phyloP scores from a whole-genome alignment of 768 basidiomycete genomes.

The Podaxis mareebaensis region DNA sequence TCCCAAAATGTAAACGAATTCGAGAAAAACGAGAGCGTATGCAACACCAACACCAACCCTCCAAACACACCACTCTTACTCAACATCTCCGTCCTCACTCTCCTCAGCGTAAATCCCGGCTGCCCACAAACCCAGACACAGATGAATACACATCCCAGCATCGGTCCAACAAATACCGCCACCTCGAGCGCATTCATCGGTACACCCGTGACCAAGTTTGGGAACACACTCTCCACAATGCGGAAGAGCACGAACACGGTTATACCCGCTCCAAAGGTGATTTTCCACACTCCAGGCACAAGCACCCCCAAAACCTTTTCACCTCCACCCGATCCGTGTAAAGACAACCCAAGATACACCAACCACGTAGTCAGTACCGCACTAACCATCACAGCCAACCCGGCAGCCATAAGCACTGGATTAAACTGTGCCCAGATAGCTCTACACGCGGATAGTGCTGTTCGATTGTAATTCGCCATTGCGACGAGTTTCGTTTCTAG shows the following conservation, averaged over 20 bases:
- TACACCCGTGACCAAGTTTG: background rate
- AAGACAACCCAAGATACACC: too few species aligned
- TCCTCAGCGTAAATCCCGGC: background rate
- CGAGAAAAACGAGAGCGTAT: conserved; percentile 78
- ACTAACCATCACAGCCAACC: too few species aligned
- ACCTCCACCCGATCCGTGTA: too few species aligned
- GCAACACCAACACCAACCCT: conserved; percentile 59
- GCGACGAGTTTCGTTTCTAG: too few species aligned
- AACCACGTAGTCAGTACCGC: too few species aligned
- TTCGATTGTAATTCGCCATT: too few species aligned
- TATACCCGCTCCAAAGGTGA: background rate
- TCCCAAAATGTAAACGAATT: conserved; percentile 99
- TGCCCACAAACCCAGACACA: background rate
- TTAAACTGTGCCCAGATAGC: too few species aligned
- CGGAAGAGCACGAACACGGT: background rate
- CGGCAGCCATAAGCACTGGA: too few species aligned
- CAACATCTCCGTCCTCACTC: background rate
- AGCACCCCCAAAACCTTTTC: background rate
- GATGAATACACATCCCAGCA: conserved; percentile 6
- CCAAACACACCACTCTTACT: conserved; percentile 50
- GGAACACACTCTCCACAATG: background rate
- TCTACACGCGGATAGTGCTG: too few species aligned
- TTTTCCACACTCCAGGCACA: conserved; percentile 1
- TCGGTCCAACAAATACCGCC: conserved; percentile 1
- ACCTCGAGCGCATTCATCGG: background rate